Percentiles rank a stretch among this genome's conserved stretches.
phyloP scores from a whole-genome alignment of 2,329 filamentous ascomycete species.

The Colletotrichum ledebouriae region DNA sequence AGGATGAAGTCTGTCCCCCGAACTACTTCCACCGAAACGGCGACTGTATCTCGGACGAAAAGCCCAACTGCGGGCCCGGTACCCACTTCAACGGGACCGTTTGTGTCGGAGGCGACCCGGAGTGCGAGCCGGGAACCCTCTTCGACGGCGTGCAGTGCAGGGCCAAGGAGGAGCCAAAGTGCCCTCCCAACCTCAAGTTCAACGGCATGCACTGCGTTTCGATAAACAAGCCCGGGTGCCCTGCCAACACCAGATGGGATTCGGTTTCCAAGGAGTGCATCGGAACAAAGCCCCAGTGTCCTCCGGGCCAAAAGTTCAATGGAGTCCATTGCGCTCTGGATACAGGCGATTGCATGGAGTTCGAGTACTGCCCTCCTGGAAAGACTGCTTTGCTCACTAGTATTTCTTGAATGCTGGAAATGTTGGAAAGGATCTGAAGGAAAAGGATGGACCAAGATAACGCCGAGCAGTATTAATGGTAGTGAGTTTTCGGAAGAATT shows the following conservation, averaged over 20 bases:
- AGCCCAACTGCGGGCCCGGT: background rate
- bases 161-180: background rate
- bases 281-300: background rate
- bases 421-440: too few species aligned
- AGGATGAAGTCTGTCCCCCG: background rate
- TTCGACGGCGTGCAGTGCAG: background rate
- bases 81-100: background rate
- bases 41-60: background rate
- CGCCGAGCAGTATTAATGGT: too few species aligned
- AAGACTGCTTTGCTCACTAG: background rate
- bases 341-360: slow-evolving; percentile 1
- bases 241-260: background rate
- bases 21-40: background rate
- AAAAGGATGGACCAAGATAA: too few species aligned
- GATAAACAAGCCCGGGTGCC: background rate
- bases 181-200: background rate
- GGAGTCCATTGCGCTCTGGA: background rate
- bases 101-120: background rate
- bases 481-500: too few species aligned
- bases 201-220: background rate
- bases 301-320: background rate
- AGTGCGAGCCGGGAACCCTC: background rate
- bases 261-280: background rate
- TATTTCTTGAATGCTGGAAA: background rate
- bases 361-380: slow-evolving; percentile 3